phyloP scores from a whole-genome alignment of 2,329 filamentous ascomycete genomes.

The Beauveria australis region DNA sequence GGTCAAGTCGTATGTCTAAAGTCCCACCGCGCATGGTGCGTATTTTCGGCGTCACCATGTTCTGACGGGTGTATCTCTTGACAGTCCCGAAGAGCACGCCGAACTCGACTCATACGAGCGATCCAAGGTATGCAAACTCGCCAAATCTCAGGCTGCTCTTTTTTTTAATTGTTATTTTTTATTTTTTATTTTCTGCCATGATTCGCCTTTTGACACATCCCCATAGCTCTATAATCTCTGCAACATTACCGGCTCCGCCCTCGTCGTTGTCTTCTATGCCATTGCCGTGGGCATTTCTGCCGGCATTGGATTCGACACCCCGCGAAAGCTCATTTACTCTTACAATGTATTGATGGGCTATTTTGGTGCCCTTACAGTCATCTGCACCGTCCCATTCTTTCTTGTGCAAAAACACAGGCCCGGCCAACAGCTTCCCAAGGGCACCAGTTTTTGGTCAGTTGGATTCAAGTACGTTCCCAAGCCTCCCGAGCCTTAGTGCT shows the following conservation, averaged over 20 bases:
- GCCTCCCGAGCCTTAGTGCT: background rate
- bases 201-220: background rate
- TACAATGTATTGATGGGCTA: conserved; percentile 17
- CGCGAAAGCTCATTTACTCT: conserved; percentile 11
- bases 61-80: background rate
- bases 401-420: conserved; percentile 17
- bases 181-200: fast-evolving
- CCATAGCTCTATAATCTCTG: conserved; percentile 16
- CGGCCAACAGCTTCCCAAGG: conserved; percentile 16
- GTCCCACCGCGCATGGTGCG: background rate
- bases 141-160: background rate
- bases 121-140: conserved; percentile 10
- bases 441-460: conserved; percentile 13
- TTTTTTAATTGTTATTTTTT: background rate
- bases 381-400: conserved; percentile 17
- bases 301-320: conserved; percentile 13
- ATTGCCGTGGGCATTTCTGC: conserved; percentile 16
- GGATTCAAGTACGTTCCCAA: conserved; percentile 11
- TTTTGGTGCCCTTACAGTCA: conserved; percentile 15
- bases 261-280: conserved; percentile 15
- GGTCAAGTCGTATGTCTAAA: background rate
- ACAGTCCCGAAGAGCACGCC: conserved; percentile 12
- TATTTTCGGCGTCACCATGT: no score
- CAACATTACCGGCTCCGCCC: conserved; percentile 16
- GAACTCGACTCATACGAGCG: conserved; percentile 16